phyloP scores from a whole-genome alignment of 2,329 filamentous ascomycete species.

The Ophiostoma triangulosporum region DNA sequence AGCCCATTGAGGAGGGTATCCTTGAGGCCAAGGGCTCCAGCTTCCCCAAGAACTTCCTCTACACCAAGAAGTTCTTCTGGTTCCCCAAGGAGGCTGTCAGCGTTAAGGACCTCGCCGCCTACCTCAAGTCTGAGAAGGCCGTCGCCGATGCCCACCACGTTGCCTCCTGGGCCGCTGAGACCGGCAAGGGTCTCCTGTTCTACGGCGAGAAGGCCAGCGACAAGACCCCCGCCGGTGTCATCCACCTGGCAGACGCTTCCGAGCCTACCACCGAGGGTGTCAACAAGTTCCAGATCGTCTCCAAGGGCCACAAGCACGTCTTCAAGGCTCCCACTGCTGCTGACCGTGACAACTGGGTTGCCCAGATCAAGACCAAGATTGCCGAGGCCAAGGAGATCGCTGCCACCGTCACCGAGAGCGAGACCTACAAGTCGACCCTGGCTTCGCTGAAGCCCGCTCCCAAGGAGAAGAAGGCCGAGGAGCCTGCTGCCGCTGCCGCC shows the following conservation, averaged over 20 bases:
- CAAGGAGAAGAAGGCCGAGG: constrained; percentile 32
- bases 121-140: constrained; percentile 81
- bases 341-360: constrained; percentile 88
- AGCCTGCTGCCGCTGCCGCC: constrained; percentile 15
- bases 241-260: constrained; percentile 57
- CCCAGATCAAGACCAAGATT: constrained; percentile 68
- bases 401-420: constrained; percentile 58
- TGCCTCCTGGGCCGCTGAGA: constrained; percentile 81
- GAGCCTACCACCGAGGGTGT: constrained; percentile 65
- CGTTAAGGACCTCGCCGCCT: constrained; percentile 58
- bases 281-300: constrained; percentile 74
- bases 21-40: constrained; percentile 82
- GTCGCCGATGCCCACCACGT: constrained; percentile 60
- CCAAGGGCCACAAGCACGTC: constrained; percentile 79
- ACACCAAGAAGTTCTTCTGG: constrained; percentile 90
- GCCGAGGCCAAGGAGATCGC: constrained; percentile 74
- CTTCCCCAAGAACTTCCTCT: constrained; percentile 78
- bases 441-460: constrained; percentile 50
- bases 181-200: constrained; percentile 90
- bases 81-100: constrained; percentile 63
- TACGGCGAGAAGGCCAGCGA: constrained; percentile 72
- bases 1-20: constrained; percentile 59
- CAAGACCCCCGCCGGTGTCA: constrained; percentile 71
- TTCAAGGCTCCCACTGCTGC: constrained; percentile 67
- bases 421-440: constrained; percentile 77